These are phyloP conservation scores for Chrysoporthe puriensis DNA, from an alignment of 2,329 filamentous ascomycete species.

Conservation along the genomic window DNA sequence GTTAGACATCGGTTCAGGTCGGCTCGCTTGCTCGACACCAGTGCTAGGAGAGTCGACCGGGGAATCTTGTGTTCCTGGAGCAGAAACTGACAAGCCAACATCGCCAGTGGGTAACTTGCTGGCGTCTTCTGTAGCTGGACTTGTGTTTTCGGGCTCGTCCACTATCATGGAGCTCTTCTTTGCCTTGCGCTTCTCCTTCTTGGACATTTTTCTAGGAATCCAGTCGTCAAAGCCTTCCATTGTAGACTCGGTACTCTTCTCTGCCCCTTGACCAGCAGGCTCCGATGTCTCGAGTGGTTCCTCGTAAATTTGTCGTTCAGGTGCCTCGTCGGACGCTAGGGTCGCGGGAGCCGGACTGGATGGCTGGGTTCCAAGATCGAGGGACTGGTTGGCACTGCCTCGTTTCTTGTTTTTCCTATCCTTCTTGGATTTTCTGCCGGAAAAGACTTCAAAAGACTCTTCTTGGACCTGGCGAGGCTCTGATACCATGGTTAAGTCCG, in stretches of 20 bases:
- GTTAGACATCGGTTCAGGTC: background rate
- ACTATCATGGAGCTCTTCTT: slow-evolving; percentile 22
- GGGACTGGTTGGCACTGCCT: slow-evolving; percentile 19
- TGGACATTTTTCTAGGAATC: slow-evolving; percentile 36
- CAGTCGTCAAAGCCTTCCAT: slow-evolving; percentile 32
- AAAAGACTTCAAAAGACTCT: background rate
- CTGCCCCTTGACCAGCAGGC: slow-evolving; percentile 1
- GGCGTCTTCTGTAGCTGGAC: background rate
- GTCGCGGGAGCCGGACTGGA: slow-evolving; percentile 21
- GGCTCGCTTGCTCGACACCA: background rate
- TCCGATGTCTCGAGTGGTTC: background rate
- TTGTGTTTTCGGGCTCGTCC: slow-evolving; percentile 13
- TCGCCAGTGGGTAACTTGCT: background rate
- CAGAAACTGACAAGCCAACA: background rate
- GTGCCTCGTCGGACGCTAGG: background rate
- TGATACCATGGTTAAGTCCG: background rate
- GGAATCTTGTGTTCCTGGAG: background rate
- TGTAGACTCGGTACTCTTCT: slow-evolving; percentile 10
- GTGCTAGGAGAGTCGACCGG: background rate
- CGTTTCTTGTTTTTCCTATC: slow-evolving; percentile 30
- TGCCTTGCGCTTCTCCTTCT: slow-evolving; percentile 33
- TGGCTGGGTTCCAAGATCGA: slow-evolving; percentile 13
- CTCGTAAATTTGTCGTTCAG: slow-evolving; percentile 1
- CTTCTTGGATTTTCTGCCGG: slow-evolving; percentile 14
- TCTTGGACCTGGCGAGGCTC: background rate